A percentile compares a stretch with the other conserved stretches of the same genome.
Conservation (phyloP, 164 flowering plant genomes). For the Warburgia ugandensis region DNA sequence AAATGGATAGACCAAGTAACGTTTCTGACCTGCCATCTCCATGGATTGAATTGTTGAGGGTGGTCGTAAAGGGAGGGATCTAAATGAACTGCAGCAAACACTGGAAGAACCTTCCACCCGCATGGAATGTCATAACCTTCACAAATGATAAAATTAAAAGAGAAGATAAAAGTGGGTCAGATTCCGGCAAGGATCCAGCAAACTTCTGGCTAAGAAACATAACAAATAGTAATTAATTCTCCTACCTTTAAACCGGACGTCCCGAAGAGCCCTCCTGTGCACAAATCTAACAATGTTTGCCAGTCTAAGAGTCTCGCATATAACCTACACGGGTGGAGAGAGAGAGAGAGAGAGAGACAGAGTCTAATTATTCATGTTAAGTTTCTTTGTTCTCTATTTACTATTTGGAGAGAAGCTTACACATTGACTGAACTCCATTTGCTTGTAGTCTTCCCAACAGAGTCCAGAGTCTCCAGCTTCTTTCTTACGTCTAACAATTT, state of each 20-base stretch:
- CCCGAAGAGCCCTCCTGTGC: constrained; percentile 79
- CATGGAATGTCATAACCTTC: constrained; percentile 87
- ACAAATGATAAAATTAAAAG: background rate
- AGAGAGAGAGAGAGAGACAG: background rate
- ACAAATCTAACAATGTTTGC: constrained; percentile 91
- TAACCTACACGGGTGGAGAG: constrained; percentile 41
- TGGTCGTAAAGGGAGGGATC: constrained; percentile 62
- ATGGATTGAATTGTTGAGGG: constrained; percentile 87
- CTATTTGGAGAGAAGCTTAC: constrained; percentile 30
- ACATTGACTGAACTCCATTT: constrained; percentile 91
- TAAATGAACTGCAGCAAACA: constrained; percentile 79
- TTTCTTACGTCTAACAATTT: constrained; percentile 45
- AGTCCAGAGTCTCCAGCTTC: constrained; percentile 39
- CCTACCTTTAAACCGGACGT: constrained; percentile 71
- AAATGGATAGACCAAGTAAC: background rate
- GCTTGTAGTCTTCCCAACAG: constrained; percentile 90
- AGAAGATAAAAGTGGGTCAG: constrained; percentile 4
- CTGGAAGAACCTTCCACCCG: constrained; percentile 99
- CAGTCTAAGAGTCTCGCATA: constrained; percentile 75
- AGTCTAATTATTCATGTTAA: too few species aligned
- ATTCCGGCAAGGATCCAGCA: constrained; percentile 6
- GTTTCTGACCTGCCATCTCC: constrained; percentile 89
- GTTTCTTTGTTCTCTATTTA: background rate
- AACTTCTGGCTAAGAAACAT: background rate
- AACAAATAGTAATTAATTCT: background rate